Evolutionary conservation across 2,329 filamentous ascomycete species (phyloP), one percentile per base, ranked within the genome.

Genomic region (Paecilomyces sp.): DNA sequence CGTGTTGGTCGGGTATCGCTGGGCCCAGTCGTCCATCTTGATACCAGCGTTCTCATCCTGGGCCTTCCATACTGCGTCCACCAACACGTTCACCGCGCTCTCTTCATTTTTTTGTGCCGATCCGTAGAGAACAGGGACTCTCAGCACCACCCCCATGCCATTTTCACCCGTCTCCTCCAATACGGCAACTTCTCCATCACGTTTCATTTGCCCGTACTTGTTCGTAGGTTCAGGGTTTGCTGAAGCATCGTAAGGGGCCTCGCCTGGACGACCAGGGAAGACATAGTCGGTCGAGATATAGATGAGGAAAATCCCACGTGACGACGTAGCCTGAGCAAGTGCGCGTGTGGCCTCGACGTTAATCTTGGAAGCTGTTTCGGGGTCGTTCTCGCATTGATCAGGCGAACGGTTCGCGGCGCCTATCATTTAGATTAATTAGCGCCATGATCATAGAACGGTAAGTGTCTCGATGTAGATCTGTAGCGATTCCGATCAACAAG

Each of bases 401-500:
- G 92, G 92, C 68, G 88, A 95, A 62, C 91, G 86, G 74, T 96
- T 92, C 54, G 92, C 92, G 50, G 92, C 92, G 71, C 89, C 89
- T 92, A 56, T 28, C 25, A 41, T 52, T 55, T 47, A 24, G 51
- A 33, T 18, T 53, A 24, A 33, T 31, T 13, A 55, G 54, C 15
- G 54, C 15, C 55, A 18, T 18, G 33, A 54, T 58, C 25, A 33
- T n/a, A 60, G 57, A 13, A 30, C 51, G 54, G 54, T 56, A 15
- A 36, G 33, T 51, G 12, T 28, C 51, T 30, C 36, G 13, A 30
- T 61, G 66, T 55, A 67, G 61, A 57, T 7, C 8, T 4, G 41
- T 9, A 47, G 30, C 55, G 50, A 53, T 22, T 50, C 51, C 24
- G n/a, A n/a, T 47, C 12, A 30, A n/a, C 36, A 54, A 12, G 4